A percentile compares a stretch with the other conserved stretches of the same genome.
Conservation (phyloP, 1,284 basidiomycete genomes). For the Ustilago xerochloae region DNA sequence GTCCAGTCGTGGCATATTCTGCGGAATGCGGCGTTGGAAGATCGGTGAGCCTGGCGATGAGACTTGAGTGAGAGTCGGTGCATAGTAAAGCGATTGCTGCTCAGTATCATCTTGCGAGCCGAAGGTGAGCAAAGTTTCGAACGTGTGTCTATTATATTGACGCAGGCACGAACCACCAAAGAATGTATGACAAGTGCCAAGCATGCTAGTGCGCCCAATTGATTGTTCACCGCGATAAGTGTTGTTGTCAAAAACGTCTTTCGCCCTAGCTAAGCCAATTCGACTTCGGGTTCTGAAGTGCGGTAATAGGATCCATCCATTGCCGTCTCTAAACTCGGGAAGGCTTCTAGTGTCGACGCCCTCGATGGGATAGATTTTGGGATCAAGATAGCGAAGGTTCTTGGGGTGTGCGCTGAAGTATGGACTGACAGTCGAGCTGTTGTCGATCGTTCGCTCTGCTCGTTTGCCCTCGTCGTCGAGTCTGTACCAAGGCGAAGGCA, state of each 20-base stretch:
- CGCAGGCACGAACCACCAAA: conserved; percentile 1
- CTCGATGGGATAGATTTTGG: neutral
- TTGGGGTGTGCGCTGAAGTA: conserved; percentile 5
- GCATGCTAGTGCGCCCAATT: neutral
- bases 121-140: conserved; percentile 25
- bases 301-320: conserved; percentile 9
- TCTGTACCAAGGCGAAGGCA: conserved; percentile 14
- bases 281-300: conserved; percentile 14
- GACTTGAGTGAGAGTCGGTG: conserved; percentile 1
- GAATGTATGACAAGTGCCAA: too few relatives aligned
- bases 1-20: neutral
- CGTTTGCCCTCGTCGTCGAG: neutral
- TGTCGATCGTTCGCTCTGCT: neutral
- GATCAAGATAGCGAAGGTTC: conserved; percentile 12
- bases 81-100: conserved; percentile 10
- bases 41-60: neutral
- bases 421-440: neutral
- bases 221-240: neutral
- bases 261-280: conserved; percentile 10
- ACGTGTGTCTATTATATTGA: conserved; percentile 1
- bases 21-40: conserved; percentile 13
- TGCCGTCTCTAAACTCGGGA: conserved; percentile 3
- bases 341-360: too few relatives aligned
- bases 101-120: neutral
- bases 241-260: conserved; percentile 6